Conservation (phyloP, 1,284 basidiomycete species). For the Marasmius fiardii region DNA sequence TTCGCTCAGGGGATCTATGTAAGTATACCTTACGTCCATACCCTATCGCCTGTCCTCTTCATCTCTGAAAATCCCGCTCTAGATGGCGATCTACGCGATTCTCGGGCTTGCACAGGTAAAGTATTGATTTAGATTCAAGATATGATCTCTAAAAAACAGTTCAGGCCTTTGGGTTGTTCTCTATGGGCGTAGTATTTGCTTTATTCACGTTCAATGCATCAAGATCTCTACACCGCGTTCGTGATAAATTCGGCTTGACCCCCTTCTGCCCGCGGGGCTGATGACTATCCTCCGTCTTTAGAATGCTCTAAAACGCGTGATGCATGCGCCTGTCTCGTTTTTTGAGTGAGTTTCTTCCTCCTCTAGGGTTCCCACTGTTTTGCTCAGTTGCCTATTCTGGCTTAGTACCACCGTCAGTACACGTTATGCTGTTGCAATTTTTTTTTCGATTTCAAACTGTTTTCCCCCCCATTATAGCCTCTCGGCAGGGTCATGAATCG, state of each 20-base stretch:
- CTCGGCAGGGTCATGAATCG: constrained; percentile 88
- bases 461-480: constrained; percentile 42
- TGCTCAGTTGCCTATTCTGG: background rate
- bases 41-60: background rate
- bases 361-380: background rate
- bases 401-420: constrained; percentile 16
- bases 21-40: constrained; percentile 21
- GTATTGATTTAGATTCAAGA: background rate
- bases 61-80: constrained; percentile 3
- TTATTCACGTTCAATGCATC: constrained; percentile 63
- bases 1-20: constrained; percentile 56
- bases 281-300: constrained; percentile 29
- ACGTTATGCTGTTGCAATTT: background rate
- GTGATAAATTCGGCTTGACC: constrained; percentile 5
- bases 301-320: constrained; percentile 58
- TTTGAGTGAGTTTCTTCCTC: constrained; percentile 50
- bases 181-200: constrained; percentile 52
- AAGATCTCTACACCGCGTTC: constrained; percentile 29
- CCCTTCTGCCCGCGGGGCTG: background rate
- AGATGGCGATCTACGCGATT: constrained; percentile 69
- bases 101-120: constrained; percentile 39
- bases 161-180: constrained; percentile 46
- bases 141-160: background rate
- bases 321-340: constrained; percentile 81
- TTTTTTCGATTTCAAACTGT: background rate